Evolutionary conservation across 2,329 filamentous ascomycete species (phyloP).

Genomic region (Neonectria magnoliae): DNA sequence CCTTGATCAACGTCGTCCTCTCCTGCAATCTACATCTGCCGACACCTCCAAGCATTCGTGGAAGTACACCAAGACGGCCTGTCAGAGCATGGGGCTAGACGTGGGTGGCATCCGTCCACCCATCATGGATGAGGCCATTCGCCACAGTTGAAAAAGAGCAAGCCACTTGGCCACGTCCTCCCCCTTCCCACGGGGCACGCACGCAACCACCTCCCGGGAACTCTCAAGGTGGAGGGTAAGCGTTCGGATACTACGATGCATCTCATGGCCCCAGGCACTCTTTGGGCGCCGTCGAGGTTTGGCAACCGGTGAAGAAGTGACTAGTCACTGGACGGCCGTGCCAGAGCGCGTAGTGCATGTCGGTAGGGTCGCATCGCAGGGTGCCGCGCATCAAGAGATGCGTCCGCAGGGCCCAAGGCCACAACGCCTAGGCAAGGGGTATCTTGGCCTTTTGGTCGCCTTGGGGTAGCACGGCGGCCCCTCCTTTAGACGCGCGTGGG

Average conservation of each 20-base stretch:
- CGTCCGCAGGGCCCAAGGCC: neutral
- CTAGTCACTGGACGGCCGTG: conserved; percentile 10
- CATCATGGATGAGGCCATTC: neutral
- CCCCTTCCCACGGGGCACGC: neutral
- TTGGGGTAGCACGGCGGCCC: neutral
- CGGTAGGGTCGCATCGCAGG: conserved; percentile 13
- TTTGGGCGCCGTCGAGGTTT: conserved; percentile 6
- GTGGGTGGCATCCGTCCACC: conserved; percentile 1
- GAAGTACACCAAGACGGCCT: neutral
- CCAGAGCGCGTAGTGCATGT: neutral
- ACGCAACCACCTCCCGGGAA: neutral
- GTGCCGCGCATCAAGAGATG: conserved; percentile 21
- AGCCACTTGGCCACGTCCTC: conserved; percentile 9
- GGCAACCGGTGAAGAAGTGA: conserved; percentile 21
- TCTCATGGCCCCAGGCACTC: conserved; percentile 21
- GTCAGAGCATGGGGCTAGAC: neutral
- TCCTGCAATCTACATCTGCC: conserved; percentile 16
- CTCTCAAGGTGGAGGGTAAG: conserved; percentile 11
- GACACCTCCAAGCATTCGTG: conserved; percentile 1
- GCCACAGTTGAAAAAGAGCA: neutral
- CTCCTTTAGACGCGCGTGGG: conserved; percentile 12
- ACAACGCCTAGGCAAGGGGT: neutral
- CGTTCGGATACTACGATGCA: conserved; percentile 21
- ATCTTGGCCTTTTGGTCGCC: neutral
- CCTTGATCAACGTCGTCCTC: conserved; percentile 1